Base-by-base conservation (phyloP, 2,329 filamentous ascomycete species). In the Chrysosphaeria jannelii region DNA sequence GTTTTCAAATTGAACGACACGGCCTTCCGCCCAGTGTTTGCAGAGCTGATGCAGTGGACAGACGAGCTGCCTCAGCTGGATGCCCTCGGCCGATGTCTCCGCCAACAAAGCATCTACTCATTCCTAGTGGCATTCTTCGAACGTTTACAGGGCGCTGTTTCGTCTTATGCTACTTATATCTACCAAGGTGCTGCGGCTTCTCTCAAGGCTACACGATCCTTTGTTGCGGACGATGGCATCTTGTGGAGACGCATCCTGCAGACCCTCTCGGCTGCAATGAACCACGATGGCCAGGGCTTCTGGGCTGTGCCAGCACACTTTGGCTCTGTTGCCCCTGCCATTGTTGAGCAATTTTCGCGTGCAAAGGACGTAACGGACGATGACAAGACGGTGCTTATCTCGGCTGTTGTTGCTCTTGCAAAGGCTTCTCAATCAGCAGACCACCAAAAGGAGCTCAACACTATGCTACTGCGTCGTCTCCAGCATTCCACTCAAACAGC, bases 1-100 rank as follows among this genome's bases (percentile, higher is more conserved):
- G 71, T 90, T 25, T 76, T 89, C 50, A 93, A 93, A 51, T 59
- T 97, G 30, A 93, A 91, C 45, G 85, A 97, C 39, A 67, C 71
- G 1, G 64, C 71, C 1, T 97, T 97, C 61, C 59, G 79, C 8
- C 88, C 85, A 1, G 64, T 97, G 30, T 97, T 93, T 48, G 57
- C 65, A 10, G 62, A 69, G 31, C 49, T 91, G n/a, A 53, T 88
- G 21, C 75, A 89, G 27, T 91, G 79, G 71, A 58, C 70, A 1
- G 53, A 50, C 10, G 47, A 50, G 3, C 43, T 71, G 21, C 46
- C 65, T 10, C 64, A 66, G 45, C 57, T 54, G 28, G 66, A 76
- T 34, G 39, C 39, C 9, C 34, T 45, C 13, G 66, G 63, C 24
- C 55, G 51, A 30, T 43, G 53, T 3, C 45, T 65, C 22, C 62